These are phyloP conservation scores for Boeremia lycopersici DNA, from an alignment of 2,329 filamentous ascomycete genomes.

Conservation along the genomic window DNA sequence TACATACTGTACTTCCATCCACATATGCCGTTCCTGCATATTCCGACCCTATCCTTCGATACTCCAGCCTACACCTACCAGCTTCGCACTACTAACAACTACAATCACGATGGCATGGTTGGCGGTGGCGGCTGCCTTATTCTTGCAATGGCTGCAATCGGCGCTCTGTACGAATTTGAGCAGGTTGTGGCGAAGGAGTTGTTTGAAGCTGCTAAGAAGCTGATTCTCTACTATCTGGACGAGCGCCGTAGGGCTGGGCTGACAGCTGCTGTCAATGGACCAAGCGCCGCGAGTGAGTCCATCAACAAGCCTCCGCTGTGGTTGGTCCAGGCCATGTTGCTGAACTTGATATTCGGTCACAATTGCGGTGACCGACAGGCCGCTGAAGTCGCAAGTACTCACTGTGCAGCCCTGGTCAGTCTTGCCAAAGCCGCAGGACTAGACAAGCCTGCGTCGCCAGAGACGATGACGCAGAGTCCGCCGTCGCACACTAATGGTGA, in stretches of 20 bases:
- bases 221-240: constrained; percentile 92
- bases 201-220: constrained; percentile 92
- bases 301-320: constrained; percentile 81
- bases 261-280: constrained; percentile 62
- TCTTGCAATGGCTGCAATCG: constrained; percentile 85
- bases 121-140: constrained; percentile 87
- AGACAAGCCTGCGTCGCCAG: constrained; percentile 55
- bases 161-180: constrained; percentile 86
- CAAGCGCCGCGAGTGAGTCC: constrained; percentile 60
- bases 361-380: constrained; percentile 91
- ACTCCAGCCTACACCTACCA: constrained; percentile 69
- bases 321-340: constrained; percentile 94
- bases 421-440: constrained; percentile 88
- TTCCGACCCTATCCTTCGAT: constrained; percentile 90
- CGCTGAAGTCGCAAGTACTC: constrained; percentile 89
- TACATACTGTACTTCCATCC: constrained; percentile 94
- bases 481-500: constrained; percentile 53
- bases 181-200: constrained; percentile 78
- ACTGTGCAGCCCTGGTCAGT: constrained; percentile 88
- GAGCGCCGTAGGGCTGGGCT: constrained; percentile 87
- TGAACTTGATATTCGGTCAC: constrained; percentile 95
- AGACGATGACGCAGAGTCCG: constrained; percentile 26
- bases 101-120: constrained; percentile 61
- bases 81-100: constrained; percentile 63
- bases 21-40: constrained; percentile 91